Conservation (phyloP, 2,329 filamentous ascomycete species). For the Sclerotinia sclerotiorum region DNA sequence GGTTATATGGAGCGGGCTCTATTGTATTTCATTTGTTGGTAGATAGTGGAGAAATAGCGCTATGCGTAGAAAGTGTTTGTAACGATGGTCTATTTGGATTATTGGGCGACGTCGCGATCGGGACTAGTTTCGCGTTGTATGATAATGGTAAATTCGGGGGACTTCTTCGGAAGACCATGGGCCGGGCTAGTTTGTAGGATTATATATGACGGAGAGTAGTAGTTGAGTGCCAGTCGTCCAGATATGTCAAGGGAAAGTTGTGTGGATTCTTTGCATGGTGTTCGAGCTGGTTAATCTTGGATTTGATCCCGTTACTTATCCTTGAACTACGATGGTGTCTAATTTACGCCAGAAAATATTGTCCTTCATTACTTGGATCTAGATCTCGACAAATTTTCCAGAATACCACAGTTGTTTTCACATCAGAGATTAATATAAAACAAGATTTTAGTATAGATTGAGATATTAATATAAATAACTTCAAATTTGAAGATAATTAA, state of each 20-base stretch:
- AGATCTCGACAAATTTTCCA: neutral
- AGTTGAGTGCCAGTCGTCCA: neutral
- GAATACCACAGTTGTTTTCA: too few relatives aligned
- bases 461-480: too few relatives aligned
- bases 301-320: neutral
- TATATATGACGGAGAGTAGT: neutral
- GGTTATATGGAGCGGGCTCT: neutral
- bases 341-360: neutral
- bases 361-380: neutral
- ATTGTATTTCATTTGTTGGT: neutral
- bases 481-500: too few relatives aligned
- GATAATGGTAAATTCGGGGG: neutral
- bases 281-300: neutral
- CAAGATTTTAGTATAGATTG: too few relatives aligned
- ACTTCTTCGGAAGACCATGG: neutral
- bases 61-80: conserved; percentile 4
- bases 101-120: neutral
- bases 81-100: neutral
- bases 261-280: neutral
- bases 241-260: neutral
- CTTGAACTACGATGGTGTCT: too few relatives aligned
- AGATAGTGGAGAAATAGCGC: neutral
- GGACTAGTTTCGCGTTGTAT: neutral
- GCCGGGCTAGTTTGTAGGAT: neutral
- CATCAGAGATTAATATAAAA: too few relatives aligned